Conservation (phyloP, 129 eudicot species). For the Tagetes patula region DNA sequence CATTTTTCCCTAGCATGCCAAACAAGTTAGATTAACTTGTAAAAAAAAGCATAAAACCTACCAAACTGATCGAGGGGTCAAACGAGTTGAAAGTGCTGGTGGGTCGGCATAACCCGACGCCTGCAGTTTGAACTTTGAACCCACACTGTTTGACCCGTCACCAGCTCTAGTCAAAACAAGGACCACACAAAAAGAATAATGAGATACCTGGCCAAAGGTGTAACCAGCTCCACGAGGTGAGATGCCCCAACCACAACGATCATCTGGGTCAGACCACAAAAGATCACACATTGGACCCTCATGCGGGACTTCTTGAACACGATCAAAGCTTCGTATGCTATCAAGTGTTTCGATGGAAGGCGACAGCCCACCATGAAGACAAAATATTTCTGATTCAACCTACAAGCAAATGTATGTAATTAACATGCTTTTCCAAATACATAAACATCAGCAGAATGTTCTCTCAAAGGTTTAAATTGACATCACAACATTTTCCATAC, state of each 20-base stretch:
- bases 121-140: background rate
- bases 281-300: constrained; percentile 93
- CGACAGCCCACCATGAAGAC: constrained; percentile 87
- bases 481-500: background rate
- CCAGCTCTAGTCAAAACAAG: background rate
- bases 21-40: background rate
- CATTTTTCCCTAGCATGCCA: background rate
- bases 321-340: constrained; percentile 74
- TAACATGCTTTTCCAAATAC: background rate
- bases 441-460: background rate
- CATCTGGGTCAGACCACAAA: constrained; percentile 88
- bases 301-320: constrained; percentile 89
- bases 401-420: constrained; percentile 5
- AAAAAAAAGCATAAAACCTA: background rate
- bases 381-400: constrained; percentile 88
- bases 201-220: constrained; percentile 77
- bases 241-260: constrained; percentile 90
- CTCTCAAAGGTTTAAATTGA: background rate
- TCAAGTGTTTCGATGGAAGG: constrained; percentile 87
- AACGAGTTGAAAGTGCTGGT: background rate
- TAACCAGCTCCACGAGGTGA: constrained; percentile 93
- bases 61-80: background rate
- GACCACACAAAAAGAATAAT: constrained; percentile 3
- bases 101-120: background rate
- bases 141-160: background rate